Evolutionary conservation across 1,139 yeast genomes (phyloP), one percentile per base, ranked within the genome.

Genomic region (Candida sp.): DNA sequence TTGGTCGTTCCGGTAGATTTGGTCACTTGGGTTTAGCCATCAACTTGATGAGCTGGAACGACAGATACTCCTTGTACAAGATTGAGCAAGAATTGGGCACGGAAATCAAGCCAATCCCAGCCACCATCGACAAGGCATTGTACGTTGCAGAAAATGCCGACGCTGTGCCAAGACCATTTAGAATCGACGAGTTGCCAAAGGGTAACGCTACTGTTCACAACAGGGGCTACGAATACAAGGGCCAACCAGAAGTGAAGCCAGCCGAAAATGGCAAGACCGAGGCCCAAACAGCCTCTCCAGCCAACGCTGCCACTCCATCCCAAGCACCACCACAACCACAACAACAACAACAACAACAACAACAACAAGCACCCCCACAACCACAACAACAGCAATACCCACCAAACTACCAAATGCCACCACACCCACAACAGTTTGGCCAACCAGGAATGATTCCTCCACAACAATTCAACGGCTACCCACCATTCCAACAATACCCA

Each of bases 1-100:
- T 94, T 65, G 98, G 99, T 80, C 93, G 99, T 79, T 92, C 98
- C 3, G 99, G 99, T 62, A 89, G 99, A 80, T 94, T 92, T 68
- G 99, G 99, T 60, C 99, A 96, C 70, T 84, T 93, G 67, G 99
- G 99, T 80, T 82, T 94, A 68, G 99, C 99, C 42, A 93, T 94
- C 66, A 96, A 94, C 73, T 84, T 94, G 64, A 92, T 94, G 78
- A 90, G 93, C 70, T 94, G 98, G 98, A 88, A 92, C 65, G 99
- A 96, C 69, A 85, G 98, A 68, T 92, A 90, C 73, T 90, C 89
- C 65, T 80, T 94, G 65, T 94, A 92, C 75, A 91, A 91, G 72
- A 93, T 94, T 63, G 99, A 94, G 72, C 97, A 93, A 72, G 99
- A 94, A 72, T 83, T 96, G 62, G 98, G 98, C 34, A 94, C 98